Conservation (phyloP, 1,139 yeast species). For the Candida albicans region DNA sequence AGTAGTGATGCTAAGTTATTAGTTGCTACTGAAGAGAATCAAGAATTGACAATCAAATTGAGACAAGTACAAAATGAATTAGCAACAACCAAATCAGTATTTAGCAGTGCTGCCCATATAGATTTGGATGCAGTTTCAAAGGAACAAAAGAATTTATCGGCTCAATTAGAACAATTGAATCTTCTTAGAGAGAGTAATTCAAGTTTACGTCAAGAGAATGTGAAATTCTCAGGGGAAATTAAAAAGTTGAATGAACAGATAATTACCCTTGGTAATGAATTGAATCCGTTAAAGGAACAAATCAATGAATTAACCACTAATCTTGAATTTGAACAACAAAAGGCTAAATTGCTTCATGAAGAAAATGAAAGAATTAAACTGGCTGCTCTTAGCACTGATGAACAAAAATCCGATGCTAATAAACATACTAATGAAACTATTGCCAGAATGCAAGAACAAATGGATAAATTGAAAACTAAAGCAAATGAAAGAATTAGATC, state of each 20-base stretch:
- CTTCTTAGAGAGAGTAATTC: slow-evolving; percentile 73
- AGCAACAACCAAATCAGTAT: slow-evolving; percentile 44
- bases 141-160: slow-evolving; percentile 55
- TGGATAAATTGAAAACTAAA: slow-evolving; percentile 18
- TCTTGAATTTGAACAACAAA: slow-evolving; percentile 34
- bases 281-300: slow-evolving; percentile 22
- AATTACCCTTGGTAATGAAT: slow-evolving; percentile 16
- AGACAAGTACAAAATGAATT: slow-evolving; percentile 43
- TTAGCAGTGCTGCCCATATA: slow-evolving; percentile 34
- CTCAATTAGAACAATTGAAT: slow-evolving; percentile 67
- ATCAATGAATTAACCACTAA: slow-evolving; percentile 26
- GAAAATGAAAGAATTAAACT: slow-evolving; percentile 36
- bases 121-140: slow-evolving; percentile 40
- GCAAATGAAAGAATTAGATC: slow-evolving; percentile 12
- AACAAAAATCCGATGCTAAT: slow-evolving; percentile 8
- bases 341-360: slow-evolving; percentile 34
- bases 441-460: slow-evolving; percentile 23
- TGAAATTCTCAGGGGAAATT: slow-evolving; percentile 24
- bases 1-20: slow-evolving; percentile 61
- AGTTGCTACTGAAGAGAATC: slow-evolving; percentile 49
- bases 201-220: slow-evolving; percentile 59
- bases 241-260: slow-evolving; percentile 24
- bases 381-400: slow-evolving; percentile 10
- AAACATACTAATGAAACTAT: slow-evolving; percentile 21
- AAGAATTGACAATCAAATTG: slow-evolving; percentile 45